phyloP scores from a whole-genome alignment of 148 eudicot genomes.

The Arctostaphylos glauca region DNA sequence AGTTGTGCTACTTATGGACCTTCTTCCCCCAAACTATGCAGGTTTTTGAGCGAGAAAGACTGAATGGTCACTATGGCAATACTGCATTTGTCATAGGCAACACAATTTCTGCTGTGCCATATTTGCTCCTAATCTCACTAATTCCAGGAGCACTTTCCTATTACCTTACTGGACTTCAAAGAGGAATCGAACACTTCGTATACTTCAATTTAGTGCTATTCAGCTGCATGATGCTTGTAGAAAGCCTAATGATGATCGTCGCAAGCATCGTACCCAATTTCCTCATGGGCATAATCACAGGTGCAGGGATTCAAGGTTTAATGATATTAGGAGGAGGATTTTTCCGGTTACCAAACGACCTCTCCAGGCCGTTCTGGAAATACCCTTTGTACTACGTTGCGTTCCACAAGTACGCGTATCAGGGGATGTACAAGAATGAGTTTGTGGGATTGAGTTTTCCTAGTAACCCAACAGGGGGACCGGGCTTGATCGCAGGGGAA shows the following conservation, averaged over 20 bases:
- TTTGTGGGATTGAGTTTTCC: constrained; percentile 35
- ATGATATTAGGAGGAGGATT: constrained; percentile 37
- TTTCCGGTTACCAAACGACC: constrained; percentile 36
- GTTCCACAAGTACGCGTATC: constrained; percentile 31
- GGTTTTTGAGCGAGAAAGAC: constrained; percentile 44
- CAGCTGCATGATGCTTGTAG: constrained; percentile 37
- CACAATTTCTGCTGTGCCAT: constrained; percentile 48
- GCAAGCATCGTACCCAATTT: constrained; percentile 52
- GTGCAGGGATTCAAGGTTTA: constrained; percentile 49
- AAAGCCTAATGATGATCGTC: constrained; percentile 65
- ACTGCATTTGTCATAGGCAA: constrained; percentile 44
- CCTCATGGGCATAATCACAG: constrained; percentile 47
- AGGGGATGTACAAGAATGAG: constrained; percentile 48
- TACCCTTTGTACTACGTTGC: constrained; percentile 41
- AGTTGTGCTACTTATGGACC: neutral
- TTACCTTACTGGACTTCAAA: constrained; percentile 44
- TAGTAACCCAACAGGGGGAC: neutral
- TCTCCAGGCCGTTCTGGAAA: constrained; percentile 35
- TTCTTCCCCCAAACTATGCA: constrained; percentile 3
- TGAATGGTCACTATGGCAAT: constrained; percentile 50
- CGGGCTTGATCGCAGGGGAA: constrained; percentile 13
- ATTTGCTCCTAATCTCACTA: constrained; percentile 27
- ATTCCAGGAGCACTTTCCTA: constrained; percentile 49
- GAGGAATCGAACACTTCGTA: constrained; percentile 24
- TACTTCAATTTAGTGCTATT: constrained; percentile 32